Base-by-base conservation (phyloP, 2,329 filamentous ascomycete genomes). In the Phialophora macrospora region DNA sequence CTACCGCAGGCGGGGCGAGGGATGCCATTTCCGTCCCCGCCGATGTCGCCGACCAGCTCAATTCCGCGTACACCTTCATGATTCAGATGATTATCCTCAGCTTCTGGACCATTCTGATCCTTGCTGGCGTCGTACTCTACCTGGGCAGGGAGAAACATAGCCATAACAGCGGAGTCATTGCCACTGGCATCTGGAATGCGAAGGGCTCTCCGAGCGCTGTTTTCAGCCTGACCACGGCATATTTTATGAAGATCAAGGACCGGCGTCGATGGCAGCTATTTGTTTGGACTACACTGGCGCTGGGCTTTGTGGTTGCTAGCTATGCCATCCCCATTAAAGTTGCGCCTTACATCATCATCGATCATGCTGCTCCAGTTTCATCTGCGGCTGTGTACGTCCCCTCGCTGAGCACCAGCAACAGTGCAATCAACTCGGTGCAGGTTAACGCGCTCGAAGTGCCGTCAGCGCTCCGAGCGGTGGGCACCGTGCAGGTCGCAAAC, bases 241-340 rank as follows among this genome's bases (percentile, higher is more conserved):
- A 60, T 38, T 52, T 52, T 20, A 28, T 38, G 17, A 60, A 60
- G 46, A 60, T 52, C 57, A 60, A 60, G 24, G 57, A 60, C 57
- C 44, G 46, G 24, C 57, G 57, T 6, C 41, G 57, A 6, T 28
- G 44, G 28, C 57, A 51, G 14, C 30, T 60, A 20, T 28, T 60
- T 17, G 22, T 46, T n/a, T 60, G 57, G 57, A 52, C 57, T 5
- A 11, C 38, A 20, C 26, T 60, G 17, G 57, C 57, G 34, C 41
- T 26, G 6, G 44, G 28, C 4, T 60, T 60, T 41, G 44, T 60
- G 28, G 30, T 60, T 14, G 57, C 57, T 30, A 60, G 30, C 26
- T 60, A 60, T 38, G 57, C 57, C 9, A 60, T 60, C 22, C 57
- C 57, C 28, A 60, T 60, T 28, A 60, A 60, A n/a, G 57, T 60